phyloP scores from a whole-genome alignment of 78 protist species.

The Tieghemostelium lacteum region DNA sequence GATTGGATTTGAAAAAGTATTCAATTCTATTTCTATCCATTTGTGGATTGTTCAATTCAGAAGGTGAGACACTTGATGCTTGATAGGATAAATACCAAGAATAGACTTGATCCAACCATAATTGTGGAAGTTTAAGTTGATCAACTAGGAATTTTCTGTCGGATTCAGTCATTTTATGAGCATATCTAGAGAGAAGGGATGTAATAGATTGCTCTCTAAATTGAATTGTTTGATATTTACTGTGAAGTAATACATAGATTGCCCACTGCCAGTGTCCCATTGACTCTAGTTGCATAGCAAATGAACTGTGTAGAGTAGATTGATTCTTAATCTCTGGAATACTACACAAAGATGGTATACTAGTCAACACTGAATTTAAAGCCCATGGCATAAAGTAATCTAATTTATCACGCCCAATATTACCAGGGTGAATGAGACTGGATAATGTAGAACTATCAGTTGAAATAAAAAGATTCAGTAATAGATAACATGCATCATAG shows the following conservation, averaged over 20 bases:
- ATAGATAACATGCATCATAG: constrained; percentile 41
- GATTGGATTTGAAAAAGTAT: constrained; percentile 38
- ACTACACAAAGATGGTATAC: constrained; percentile 29
- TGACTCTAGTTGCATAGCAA: constrained; percentile 69
- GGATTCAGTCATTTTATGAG: neutral
- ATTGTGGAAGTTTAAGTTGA: constrained; percentile 23
- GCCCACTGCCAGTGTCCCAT: constrained; percentile 80
- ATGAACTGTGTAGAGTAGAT: constrained; percentile 36
- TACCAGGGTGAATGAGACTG: constrained; percentile 53
- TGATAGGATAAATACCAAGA: constrained; percentile 59
- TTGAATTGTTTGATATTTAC: neutral
- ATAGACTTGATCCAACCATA: constrained; percentile 53
- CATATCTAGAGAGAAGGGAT: constrained; percentile 33
- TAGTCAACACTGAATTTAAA: constrained; percentile 16
- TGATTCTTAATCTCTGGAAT: constrained; percentile 50
- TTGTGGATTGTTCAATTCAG: neutral
- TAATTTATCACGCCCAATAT: constrained; percentile 20
- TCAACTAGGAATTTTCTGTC: constrained; percentile 12
- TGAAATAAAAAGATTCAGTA: constrained; percentile 18
- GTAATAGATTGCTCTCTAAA: constrained; percentile 63
- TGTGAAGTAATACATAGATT: constrained; percentile 66
- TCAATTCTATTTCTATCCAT: neutral
- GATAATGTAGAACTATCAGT: constrained; percentile 1
- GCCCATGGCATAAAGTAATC: constrained; percentile 61
- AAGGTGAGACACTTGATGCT: neutral